Evolutionary conservation across 2,329 filamentous ascomycete genomes (phyloP).

Genomic region (Westerdykella ornata): DNA sequence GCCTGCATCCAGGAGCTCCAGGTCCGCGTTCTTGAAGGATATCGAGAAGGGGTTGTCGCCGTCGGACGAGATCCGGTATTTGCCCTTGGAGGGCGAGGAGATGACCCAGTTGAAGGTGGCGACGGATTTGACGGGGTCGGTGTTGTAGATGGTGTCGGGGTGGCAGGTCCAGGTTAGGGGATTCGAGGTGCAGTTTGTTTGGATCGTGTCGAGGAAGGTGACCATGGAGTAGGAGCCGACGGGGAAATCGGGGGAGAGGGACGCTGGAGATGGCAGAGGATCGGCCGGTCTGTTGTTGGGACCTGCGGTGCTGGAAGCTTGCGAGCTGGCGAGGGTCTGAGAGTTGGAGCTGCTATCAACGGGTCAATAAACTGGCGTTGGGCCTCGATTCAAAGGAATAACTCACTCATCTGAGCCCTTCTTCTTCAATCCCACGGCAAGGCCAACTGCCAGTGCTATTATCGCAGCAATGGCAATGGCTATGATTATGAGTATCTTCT

Average conservation of each 20-base stretch:
- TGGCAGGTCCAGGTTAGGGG: slow-evolving; percentile 57
- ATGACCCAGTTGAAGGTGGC: slow-evolving; percentile 60
- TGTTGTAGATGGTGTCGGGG: slow-evolving; percentile 49
- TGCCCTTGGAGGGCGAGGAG: slow-evolving; percentile 30
- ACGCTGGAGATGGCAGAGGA: slow-evolving; percentile 5
- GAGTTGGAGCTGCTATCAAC: neutral
- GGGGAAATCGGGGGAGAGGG: slow-evolving; percentile 46
- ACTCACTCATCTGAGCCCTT: slow-evolving; percentile 18
- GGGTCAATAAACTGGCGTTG: too few relatives aligned
- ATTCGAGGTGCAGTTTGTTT: slow-evolving; percentile 54
- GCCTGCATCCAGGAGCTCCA: slow-evolving; percentile 47
- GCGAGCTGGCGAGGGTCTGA: slow-evolving; percentile 1
- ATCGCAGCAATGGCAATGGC: slow-evolving; percentile 29
- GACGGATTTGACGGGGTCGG: slow-evolving; percentile 36
- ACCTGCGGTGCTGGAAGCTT: slow-evolving; percentile 5
- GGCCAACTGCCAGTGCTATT: slow-evolving; percentile 35
- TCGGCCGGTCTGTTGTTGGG: neutral
- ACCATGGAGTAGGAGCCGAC: slow-evolving; percentile 56
- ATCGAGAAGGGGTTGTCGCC: slow-evolving; percentile 50
- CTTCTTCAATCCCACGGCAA: slow-evolving; percentile 40
- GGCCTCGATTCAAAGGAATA: too few relatives aligned
- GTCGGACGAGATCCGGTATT: slow-evolving; percentile 52
- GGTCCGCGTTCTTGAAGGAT: slow-evolving; percentile 47
- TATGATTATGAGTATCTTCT: slow-evolving; percentile 32
- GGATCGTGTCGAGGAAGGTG: slow-evolving; percentile 50